Percentiles rank a stretch among this genome's conserved stretches.
Conservation (phyloP, 2,329 filamentous ascomycete genomes). For the Neopestalotiopsis rosae region DNA sequence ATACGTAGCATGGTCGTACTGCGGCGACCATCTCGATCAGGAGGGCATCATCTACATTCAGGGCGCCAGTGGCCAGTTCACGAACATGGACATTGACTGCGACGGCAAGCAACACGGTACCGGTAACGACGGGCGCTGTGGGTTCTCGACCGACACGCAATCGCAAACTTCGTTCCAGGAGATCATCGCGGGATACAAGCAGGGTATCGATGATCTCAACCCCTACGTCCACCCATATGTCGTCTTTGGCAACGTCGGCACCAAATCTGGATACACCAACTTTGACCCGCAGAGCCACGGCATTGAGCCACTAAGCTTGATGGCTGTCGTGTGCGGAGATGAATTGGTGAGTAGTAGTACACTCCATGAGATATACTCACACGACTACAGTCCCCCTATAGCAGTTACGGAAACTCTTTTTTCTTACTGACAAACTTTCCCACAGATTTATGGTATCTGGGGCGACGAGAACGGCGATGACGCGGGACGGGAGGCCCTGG, state of each 20-base stretch:
- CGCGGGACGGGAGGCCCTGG: background rate
- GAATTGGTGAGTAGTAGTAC: background rate
- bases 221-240: slow-evolving; percentile 58
- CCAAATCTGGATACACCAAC: slow-evolving; percentile 34
- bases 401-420: too few species aligned
- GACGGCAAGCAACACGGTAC: slow-evolving; percentile 5
- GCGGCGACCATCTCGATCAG: slow-evolving; percentile 45
- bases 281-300: slow-evolving; percentile 48
- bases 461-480: slow-evolving; percentile 11
- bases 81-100: slow-evolving; percentile 65
- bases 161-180: slow-evolving; percentile 52
- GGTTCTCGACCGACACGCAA: slow-evolving; percentile 29
- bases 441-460: slow-evolving; percentile 11
- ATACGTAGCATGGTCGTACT: slow-evolving; percentile 43
- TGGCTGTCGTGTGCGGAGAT: slow-evolving; percentile 46
- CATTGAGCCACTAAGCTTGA: slow-evolving; percentile 55
- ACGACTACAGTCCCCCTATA: too few species aligned
- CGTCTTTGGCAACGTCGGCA: slow-evolving; percentile 56
- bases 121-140: slow-evolving; percentile 5
- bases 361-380: background rate
- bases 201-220: slow-evolving; percentile 49
- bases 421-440: background rate
- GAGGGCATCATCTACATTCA: slow-evolving; percentile 50
- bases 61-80: slow-evolving; percentile 45
- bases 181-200: slow-evolving; percentile 39